Evolutionary conservation across 108 stramenopile species (phyloP), one percentile per base, ranked within the genome.

Genomic region (Licmophora abbreviata): DNA sequence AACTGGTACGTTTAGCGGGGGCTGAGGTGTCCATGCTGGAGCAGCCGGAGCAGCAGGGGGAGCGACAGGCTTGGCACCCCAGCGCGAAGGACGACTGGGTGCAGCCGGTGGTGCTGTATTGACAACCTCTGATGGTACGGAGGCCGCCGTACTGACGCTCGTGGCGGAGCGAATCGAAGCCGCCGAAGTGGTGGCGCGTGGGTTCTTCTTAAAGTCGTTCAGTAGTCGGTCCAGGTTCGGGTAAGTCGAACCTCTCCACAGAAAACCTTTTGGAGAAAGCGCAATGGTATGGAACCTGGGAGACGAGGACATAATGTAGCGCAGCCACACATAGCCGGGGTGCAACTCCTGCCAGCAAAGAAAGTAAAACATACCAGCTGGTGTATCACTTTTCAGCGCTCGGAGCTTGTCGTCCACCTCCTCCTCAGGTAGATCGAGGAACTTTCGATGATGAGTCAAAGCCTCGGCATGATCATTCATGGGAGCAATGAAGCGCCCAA

Each of bases 401-500:
- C 48, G 28, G 18, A 91, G 72, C 54, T 82, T 78, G 22, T 76
- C 68, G 51, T 91, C 88, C 23, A 86, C 52, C 31, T 91, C 88
- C 48, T 81, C 83, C 52, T 85, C 83, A 17, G 81, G 59, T 9
- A 74, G 53, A 51, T 84, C 80, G 4, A 77, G 30, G 58, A 91
- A 91, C 52, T 91, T 91, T 14, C 85, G 66, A 63, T 91, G 88
- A 58, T 77, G 77, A 4, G 62, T 37, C 10, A 91, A 61, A 54
- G 86, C 84, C 44, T 91, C 88, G 10, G 86, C 88, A 30, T 67
- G 66, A 53, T 91, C 88, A 63, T 91, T 91, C 79, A 91, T 80
- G 22, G 88, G 88, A 12, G 80, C 83, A 60, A 91, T 82, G 66
- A 74, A 86, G 33, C 88, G 66, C 29, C 84, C 88, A n/a, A 84